Conservation (phyloP, 169 alveolate genomes). For the Cryptosporidium meleagridis region DNA sequence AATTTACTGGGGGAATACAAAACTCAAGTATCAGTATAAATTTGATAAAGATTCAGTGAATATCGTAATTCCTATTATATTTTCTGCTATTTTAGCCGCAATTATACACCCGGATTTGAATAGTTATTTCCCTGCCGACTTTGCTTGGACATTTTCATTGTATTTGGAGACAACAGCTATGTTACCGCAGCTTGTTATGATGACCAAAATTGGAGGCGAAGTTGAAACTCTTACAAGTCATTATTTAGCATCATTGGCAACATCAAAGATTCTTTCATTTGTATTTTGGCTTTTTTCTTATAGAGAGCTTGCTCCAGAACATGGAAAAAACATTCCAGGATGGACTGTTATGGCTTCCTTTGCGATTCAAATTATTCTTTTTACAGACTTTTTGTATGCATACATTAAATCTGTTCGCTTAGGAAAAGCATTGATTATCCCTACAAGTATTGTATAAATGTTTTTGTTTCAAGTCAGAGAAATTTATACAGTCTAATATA, state of each 20-base stretch:
- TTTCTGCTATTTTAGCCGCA: slow-evolving; percentile 76
- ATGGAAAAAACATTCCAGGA: slow-evolving; percentile 76
- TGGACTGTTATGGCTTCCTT: slow-evolving; percentile 79
- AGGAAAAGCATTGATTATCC: slow-evolving; percentile 77
- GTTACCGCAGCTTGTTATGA: slow-evolving; percentile 81
- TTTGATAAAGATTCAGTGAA: slow-evolving; percentile 74
- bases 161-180: slow-evolving; percentile 82
- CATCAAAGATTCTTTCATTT: slow-evolving; percentile 77
- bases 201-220: slow-evolving; percentile 82
- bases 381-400: slow-evolving; percentile 79
- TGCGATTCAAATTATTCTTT: slow-evolving; percentile 77
- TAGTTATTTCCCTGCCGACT: slow-evolving; percentile 77
- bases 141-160: slow-evolving; percentile 82
- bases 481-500: background rate
- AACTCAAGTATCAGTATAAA: slow-evolving; percentile 76
- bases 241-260: slow-evolving; percentile 80
- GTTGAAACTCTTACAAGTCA: slow-evolving; percentile 82
- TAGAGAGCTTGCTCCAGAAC: slow-evolving; percentile 77
- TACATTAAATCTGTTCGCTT: slow-evolving; percentile 79
- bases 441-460: slow-evolving; percentile 63
- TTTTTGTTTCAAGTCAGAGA: background rate
- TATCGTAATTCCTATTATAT: slow-evolving; percentile 76
- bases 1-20: slow-evolving; percentile 69
- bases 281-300: slow-evolving; percentile 83
- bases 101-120: slow-evolving; percentile 80